A percentile compares a stretch with the other conserved stretches of the same genome.
Evolutionary conservation across 1,284 basidiomycete genomes (phyloP).

Genomic region (Cutaneotrichosporon dermatis): DNA sequence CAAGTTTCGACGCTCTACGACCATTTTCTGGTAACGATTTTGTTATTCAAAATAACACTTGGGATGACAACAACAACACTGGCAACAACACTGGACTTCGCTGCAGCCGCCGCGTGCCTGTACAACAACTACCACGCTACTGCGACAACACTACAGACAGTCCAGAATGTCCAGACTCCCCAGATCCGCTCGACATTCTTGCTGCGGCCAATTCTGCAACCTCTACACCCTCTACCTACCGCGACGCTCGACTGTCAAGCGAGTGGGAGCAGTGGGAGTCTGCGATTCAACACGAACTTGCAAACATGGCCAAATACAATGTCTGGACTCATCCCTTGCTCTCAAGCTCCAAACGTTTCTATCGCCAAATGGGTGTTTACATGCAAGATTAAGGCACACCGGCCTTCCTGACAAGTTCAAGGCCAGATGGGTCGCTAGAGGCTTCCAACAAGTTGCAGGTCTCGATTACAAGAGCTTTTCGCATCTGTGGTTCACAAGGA

Average conservation of each 20-base stretch:
- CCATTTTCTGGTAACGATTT: too few species aligned
- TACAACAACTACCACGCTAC: too few species aligned
- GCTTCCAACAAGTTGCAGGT: constrained; percentile 14
- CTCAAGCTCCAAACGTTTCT: neutral
- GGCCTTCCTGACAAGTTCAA: constrained; percentile 14
- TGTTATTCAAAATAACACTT: too few species aligned
- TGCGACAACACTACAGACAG: too few species aligned
- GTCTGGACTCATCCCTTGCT: constrained; percentile 13
- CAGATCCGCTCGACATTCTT: too few species aligned
- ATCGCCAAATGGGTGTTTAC: constrained; percentile 14
- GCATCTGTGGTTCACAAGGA: constrained; percentile 27
- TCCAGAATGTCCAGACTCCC: too few species aligned
- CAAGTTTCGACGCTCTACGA: too few species aligned
- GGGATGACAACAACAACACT: too few species aligned
- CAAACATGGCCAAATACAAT: constrained; percentile 22
- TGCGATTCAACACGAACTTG: constrained; percentile 18
- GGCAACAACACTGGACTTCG: too few species aligned
- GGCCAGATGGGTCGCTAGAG: constrained; percentile 19
- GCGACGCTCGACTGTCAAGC: neutral
- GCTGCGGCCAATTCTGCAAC: too few species aligned
- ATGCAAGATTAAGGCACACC: constrained; percentile 15
- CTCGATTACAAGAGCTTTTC: constrained; percentile 22
- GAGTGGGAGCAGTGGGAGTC: constrained; percentile 15
- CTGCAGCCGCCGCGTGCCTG: too few species aligned
- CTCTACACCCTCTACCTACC: neutral